Evolutionary conservation across 192 early-diverging fungal species (phyloP).

Genomic region (Backusella macrospora): DNA sequence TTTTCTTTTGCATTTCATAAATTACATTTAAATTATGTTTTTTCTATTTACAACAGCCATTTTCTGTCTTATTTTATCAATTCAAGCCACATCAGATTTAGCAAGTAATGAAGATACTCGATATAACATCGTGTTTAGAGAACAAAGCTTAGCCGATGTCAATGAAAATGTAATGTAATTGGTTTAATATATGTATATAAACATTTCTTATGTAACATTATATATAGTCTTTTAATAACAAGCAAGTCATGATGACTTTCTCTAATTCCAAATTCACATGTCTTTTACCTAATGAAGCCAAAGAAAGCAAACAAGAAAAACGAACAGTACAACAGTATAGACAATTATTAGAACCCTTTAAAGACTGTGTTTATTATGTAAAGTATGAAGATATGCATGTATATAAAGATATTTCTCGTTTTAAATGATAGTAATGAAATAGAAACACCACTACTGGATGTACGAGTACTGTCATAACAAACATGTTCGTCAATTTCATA

Average conservation of each 20-base stretch:
- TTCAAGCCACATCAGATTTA: neutral
- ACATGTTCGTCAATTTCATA: slow-evolving; percentile 38
- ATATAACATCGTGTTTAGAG: neutral
- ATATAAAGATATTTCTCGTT: neutral
- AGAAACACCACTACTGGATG: slow-evolving; percentile 67
- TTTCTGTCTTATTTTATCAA: neutral
- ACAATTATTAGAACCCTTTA: slow-evolving; percentile 54
- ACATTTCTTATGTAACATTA: neutral
- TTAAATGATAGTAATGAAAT: neutral
- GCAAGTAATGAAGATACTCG: neutral
- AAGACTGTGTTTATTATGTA: slow-evolving; percentile 50
- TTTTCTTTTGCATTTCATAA: neutral
- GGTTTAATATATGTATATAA: neutral
- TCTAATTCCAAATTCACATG: neutral
- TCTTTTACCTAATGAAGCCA: slow-evolving; percentile 21
- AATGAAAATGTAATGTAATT: neutral
- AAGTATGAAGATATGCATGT: neutral
- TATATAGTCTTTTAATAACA: neutral
- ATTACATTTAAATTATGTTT: neutral
- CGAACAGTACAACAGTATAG: slow-evolving; percentile 42
- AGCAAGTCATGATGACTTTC: neutral
- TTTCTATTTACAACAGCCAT: neutral
- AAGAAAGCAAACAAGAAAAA: slow-evolving; percentile 21
- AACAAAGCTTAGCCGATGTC: neutral
- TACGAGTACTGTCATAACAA: slow-evolving; percentile 83